Evolutionary conservation across 345 rosid genomes (phyloP), one percentile per base, ranked within the genome.

Genomic region (Microthlaspi erraticum): DNA sequence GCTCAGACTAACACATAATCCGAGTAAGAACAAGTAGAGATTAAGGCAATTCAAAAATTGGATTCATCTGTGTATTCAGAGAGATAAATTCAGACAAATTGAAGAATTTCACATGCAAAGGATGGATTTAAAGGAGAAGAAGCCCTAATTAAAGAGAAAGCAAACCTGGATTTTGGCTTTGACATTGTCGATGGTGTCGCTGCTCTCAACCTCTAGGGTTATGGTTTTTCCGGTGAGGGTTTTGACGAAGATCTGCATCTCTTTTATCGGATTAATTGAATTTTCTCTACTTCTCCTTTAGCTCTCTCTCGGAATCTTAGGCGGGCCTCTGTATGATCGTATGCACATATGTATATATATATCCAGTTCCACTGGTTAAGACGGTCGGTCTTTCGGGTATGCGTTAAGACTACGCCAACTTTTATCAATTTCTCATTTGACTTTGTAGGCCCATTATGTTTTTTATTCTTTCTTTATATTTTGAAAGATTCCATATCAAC

Each of bases 211-310:
- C 76, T 81, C 87, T 79, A 82, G 83, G 60, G 85, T 84, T 34
- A 84, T 82, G 8, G 85, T 84, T 75, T 84, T 84, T 0, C 88
- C 88, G 8, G 88, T 82, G 13, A 82, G 78, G 59, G 88, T 84
- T 76, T 84, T 84, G 53, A 84, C 88, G 58, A 82, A 84, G 83
- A 84, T 84, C 86, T 84, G 88, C 88, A 84, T 78, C 23, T 23
- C 42, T 18, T n/a, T 14, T 54, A 26, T 9, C 26, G 50, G 10
- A 14, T 10, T 11, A 0, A 0, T 41, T 29, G 17, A 51, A 26
- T 10, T 17, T 32, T 36, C 3, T n/a, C n/a, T n/a, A n/a, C 48
- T 12, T 46, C 60, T 41, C 16, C 53, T 37, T 17, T 2, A 1
- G 31, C 19, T 19, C 18, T 71, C 41, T 50, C n/a, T 60, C 64